Conservation (phyloP, 2,329 filamentous ascomycete genomes). For the Aspergillus thermomutatus region DNA sequence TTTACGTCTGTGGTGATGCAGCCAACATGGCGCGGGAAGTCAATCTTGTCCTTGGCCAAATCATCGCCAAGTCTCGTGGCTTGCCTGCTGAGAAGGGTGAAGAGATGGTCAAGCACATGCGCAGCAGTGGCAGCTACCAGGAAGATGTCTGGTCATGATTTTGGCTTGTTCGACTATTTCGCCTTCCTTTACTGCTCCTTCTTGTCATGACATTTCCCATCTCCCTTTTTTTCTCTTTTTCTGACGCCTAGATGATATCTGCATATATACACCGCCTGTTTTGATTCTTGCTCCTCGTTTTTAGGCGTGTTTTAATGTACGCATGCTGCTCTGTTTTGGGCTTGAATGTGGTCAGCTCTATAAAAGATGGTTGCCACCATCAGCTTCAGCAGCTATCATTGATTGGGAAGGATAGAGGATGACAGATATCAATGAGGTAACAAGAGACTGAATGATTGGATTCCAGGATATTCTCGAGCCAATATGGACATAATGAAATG, state of each 20-base stretch:
- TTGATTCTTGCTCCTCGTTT: conserved; percentile 12
- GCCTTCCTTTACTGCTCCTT: conserved; percentile 11
- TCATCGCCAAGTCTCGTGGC: conserved; percentile 79
- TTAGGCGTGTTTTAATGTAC: conserved; percentile 20
- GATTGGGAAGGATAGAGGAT: neutral
- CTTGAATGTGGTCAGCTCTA: neutral
- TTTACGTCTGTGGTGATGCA: conserved; percentile 97
- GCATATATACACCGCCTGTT: conserved; percentile 24
- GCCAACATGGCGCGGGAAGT: conserved; percentile 96
- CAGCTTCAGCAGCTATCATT: neutral
- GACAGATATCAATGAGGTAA: neutral
- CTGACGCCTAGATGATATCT: conserved; percentile 26
- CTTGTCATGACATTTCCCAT: conserved; percentile 16
- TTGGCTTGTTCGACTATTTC: conserved; percentile 7
- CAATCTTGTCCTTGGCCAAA: conserved; percentile 79
- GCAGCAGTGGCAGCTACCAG: conserved; percentile 92
- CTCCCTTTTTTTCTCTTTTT: conserved; percentile 13
- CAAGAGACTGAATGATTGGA: neutral
- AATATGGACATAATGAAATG: neutral
- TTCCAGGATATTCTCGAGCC: neutral
- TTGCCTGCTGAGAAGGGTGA: conserved; percentile 84
- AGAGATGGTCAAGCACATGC: conserved; percentile 96
- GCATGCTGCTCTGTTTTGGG: conserved; percentile 9
- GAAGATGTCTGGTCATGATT: conserved; percentile 67
- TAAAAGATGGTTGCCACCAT: neutral